Base-by-base conservation (phyloP, 495 filamentous ascomycete species). In the Hypomontagnella monticulosa region DNA sequence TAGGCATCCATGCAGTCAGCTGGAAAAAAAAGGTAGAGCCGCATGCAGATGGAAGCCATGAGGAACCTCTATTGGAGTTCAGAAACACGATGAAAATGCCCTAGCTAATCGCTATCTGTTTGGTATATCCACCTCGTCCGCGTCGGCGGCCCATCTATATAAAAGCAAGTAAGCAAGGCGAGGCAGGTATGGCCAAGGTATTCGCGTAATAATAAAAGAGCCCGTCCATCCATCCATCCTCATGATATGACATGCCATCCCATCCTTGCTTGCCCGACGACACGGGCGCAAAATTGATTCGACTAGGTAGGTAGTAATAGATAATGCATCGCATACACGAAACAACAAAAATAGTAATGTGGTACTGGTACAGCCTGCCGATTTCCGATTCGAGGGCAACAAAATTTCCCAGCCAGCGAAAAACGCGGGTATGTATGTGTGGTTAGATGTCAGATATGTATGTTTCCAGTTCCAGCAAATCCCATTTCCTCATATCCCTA, bases 61-160 rank as follows among this genome's bases (percentile, higher is more conserved):
- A 50, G 11, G 11, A 47, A 38, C 19, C 48, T 62, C 52, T 53
- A 61, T 64, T 57, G 16, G 57, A n/a, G 8, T 40, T 57, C 7
- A 34, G 19, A 57, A 48, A 42, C 33, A 53, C 18, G 20, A 32
- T 48, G 49, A 54, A 43, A 60, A 40, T n/a, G 16, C 11, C 18
- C 36, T 37, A 43, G 19, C 4, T 46, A 43, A 44, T 53, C 20
- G 52, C 48, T 9, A 47, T 54, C 16, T 55, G 48, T 62, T 64
- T 67, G 64, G 64, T 67, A 67, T 67, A 67, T 67, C 64, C 64
- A 53, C 41, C 64, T 67, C 64, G 53, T 62, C 40, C 42, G 63
- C 56, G 42, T 47, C 37, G 56, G 64, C 52, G 50, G 14, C 52
- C 36, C 50, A 58, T 67, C 64, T 67, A 67, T 62, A 58, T 58